These are phyloP conservation scores for Pholiota microspora DNA, from an alignment of 768 basidiomycete species.

Conservation along the genomic window DNA sequence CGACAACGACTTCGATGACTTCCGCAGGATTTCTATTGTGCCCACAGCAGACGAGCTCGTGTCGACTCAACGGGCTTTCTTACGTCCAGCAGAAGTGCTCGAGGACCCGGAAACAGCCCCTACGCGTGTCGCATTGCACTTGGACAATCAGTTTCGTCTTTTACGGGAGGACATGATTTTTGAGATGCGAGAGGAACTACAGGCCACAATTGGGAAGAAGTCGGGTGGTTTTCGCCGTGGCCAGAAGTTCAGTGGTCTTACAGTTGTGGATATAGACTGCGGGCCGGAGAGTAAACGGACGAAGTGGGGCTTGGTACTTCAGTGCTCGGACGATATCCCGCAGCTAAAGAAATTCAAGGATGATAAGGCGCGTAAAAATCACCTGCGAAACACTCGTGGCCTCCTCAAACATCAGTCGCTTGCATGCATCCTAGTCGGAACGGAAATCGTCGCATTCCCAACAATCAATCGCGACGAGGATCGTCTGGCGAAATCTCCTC, in stretches of 20 bases:
- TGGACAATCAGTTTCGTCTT: constrained; percentile 68
- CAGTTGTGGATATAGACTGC: constrained; percentile 37
- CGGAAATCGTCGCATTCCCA: constrained; percentile 49
- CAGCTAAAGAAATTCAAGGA: constrained; percentile 28
- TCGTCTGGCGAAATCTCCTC: constrained; percentile 43
- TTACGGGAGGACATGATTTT: constrained; percentile 47
- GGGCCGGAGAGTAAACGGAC: constrained; percentile 22
- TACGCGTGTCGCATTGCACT: constrained; percentile 42
- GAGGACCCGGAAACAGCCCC: constrained; percentile 39
- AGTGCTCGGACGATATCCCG: constrained; percentile 33
- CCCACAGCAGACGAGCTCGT: constrained; percentile 60
- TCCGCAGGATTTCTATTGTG: constrained; percentile 58
- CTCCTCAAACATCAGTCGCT: constrained; percentile 54
- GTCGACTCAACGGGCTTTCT: constrained; percentile 43
- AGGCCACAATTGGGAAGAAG: constrained; percentile 45
- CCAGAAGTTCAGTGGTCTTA: constrained; percentile 34
- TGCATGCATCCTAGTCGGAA: constrained; percentile 48
- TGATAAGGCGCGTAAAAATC: constrained; percentile 33
- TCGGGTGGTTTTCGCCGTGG: constrained; percentile 38
- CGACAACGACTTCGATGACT: constrained; percentile 65
- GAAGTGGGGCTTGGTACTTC: constrained; percentile 41
- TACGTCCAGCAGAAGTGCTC: constrained; percentile 41
- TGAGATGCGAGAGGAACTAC: constrained; percentile 36
- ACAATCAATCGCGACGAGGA: constrained; percentile 54
- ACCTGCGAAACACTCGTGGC: constrained; percentile 35